A percentile compares a stretch with the other conserved stretches of the same genome.
Evolutionary conservation across 1,284 basidiomycete genomes (phyloP).

Genomic region (Termitomyces sp.): DNA sequence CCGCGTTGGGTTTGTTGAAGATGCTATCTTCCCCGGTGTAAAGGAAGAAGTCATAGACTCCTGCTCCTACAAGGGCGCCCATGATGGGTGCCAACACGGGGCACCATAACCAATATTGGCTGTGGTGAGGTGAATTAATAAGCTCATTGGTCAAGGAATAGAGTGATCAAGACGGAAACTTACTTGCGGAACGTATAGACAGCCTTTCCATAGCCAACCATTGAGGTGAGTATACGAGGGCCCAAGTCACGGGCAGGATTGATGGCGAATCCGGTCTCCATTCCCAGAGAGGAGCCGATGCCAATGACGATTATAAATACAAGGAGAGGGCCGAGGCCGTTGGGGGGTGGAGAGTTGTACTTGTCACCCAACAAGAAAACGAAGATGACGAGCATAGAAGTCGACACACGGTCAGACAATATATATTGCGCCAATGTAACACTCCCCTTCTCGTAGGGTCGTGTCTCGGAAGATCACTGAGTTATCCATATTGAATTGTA

Average conservation of each 20-base stretch:
- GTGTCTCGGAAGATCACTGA: background rate
- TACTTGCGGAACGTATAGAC: conserved; percentile 42
- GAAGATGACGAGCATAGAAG: conserved; percentile 49
- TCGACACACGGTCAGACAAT: conserved; percentile 10
- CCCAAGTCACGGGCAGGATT: conserved; percentile 59
- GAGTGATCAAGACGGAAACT: conserved; percentile 11
- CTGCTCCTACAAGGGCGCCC: conserved; percentile 48
- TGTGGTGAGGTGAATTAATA: conserved; percentile 11
- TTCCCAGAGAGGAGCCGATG: conserved; percentile 44
- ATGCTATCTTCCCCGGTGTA: conserved; percentile 51
- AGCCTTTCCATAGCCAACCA: conserved; percentile 47
- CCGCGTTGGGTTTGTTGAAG: conserved; percentile 35
- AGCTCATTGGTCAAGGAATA: background rate
- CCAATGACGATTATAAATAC: conserved; percentile 49
- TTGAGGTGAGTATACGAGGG: conserved; percentile 48
- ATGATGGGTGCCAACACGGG: conserved; percentile 55
- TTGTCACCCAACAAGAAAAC: conserved; percentile 42
- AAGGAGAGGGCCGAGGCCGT: conserved; percentile 43
- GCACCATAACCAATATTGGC: conserved; percentile 78
- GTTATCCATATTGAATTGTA: background rate
- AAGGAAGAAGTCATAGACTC: conserved; percentile 49
- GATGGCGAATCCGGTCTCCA: conserved; percentile 45
- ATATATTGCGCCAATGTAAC: background rate
- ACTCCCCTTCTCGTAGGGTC: background rate
- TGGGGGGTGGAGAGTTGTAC: conserved; percentile 39